Percentiles rank a stretch among this genome's conserved stretches.
phyloP scores from a whole-genome alignment of 768 basidiomycete species.

The Lactifluus hygrophoroides region DNA sequence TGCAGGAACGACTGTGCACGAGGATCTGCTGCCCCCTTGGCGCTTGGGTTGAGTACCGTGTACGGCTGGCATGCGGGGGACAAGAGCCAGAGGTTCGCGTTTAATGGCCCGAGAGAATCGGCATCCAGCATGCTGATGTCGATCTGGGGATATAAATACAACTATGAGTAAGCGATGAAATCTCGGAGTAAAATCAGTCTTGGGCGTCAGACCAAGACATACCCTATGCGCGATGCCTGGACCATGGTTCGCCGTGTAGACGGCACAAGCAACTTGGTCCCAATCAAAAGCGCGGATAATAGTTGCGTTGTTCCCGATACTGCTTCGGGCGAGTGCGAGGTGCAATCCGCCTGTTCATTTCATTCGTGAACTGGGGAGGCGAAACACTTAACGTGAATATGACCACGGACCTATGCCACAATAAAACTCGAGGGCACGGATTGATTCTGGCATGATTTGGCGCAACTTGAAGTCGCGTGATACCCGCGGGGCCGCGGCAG shows the following conservation, averaged over 20 bases:
- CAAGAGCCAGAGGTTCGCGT: conserved; percentile 65
- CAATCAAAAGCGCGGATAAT: conserved; percentile 73
- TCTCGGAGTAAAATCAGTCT: background rate
- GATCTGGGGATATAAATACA: conserved; percentile 29
- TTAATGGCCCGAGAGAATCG: conserved; percentile 33
- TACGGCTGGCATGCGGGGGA: conserved; percentile 84
- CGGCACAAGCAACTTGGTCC: conserved; percentile 66
- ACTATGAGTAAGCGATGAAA: background rate
- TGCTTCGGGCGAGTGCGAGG: conserved; percentile 50
- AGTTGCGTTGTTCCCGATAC: conserved; percentile 29
- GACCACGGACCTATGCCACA: conserved; percentile 58
- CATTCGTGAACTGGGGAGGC: background rate
- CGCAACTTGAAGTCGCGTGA: too few relatives aligned
- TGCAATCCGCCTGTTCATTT: conserved; percentile 55
- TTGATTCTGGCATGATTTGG: background rate
- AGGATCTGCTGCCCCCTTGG: conserved; percentile 63
- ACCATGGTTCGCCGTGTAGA: conserved; percentile 58
- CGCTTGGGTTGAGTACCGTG: conserved; percentile 65
- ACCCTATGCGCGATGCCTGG: conserved; percentile 44
- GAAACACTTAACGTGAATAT: too few relatives aligned
- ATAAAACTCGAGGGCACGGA: conserved; percentile 54
- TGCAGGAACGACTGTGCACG: conserved; percentile 70
- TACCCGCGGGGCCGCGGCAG: too few relatives aligned
- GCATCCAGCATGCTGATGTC: conserved; percentile 57
- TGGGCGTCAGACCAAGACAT: conserved; percentile 9